phyloP scores from a whole-genome alignment of 2,329 filamentous ascomycete genomes.

The Aspergillus sp. region DNA sequence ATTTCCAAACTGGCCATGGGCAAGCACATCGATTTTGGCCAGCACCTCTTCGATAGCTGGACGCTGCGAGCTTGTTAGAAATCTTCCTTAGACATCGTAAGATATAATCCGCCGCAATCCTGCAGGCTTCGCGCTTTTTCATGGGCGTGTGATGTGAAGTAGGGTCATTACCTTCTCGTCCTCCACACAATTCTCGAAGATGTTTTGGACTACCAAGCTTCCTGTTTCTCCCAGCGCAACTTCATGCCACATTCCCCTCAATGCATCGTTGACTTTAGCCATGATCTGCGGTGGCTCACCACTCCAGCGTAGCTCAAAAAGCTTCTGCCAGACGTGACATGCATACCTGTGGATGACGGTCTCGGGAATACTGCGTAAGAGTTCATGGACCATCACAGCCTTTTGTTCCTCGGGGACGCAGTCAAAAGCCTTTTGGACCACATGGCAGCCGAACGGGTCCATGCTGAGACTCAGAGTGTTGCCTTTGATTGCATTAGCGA shows the following conservation, averaged over 20 bases:
- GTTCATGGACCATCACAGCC: conserved; percentile 96
- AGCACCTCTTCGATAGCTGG: conserved; percentile 97
- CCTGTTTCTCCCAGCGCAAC: conserved; percentile 96
- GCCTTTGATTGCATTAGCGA: conserved; percentile 89
- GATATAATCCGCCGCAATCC: too few species aligned
- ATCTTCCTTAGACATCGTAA: background rate
- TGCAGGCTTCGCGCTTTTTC: too few species aligned
- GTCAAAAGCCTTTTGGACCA: conserved; percentile 98
- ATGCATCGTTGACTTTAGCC: conserved; percentile 94
- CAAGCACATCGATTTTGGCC: conserved; percentile 90
- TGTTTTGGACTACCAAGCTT: conserved; percentile 97
- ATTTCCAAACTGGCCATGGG: conserved; percentile 97
- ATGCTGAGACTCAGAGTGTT: conserved; percentile 94
- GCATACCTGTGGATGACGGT: conserved; percentile 98
- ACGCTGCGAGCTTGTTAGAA: conserved; percentile 58
- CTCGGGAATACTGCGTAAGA: conserved; percentile 91
- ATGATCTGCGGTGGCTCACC: conserved; percentile 96
- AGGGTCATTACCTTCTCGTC: conserved; percentile 81
- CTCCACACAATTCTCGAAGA: conserved; percentile 98
- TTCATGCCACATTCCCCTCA: conserved; percentile 97
- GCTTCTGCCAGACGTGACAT: conserved; percentile 99
- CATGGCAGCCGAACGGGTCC: conserved; percentile 98
- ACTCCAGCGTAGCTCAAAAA: conserved; percentile 96
- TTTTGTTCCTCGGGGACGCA: conserved; percentile 98
- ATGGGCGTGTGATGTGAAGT: too few species aligned